Percentiles rank a stretch among this genome's conserved stretches.
Evolutionary conservation across 495 filamentous ascomycete species (phyloP).

Genomic region (Trypethelium eluteriae): DNA sequence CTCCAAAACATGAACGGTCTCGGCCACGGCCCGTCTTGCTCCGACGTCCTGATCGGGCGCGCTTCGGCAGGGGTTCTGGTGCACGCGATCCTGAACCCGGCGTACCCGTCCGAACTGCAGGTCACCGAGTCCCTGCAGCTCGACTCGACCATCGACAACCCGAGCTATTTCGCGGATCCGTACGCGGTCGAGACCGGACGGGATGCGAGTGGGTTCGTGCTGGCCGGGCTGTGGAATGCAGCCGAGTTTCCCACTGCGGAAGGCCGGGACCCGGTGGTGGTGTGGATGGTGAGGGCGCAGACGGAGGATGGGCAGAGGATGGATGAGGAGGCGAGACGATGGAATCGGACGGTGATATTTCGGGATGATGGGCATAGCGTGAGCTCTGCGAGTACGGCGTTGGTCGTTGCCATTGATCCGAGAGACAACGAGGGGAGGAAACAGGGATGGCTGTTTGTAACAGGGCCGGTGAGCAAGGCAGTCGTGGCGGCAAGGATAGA

Average conservation of each 20-base stretch:
- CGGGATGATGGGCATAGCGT: slow-evolving; percentile 51
- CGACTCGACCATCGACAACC: slow-evolving; percentile 49
- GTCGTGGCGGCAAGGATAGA: slow-evolving; percentile 50
- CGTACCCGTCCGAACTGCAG: slow-evolving; percentile 29
- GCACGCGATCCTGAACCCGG: slow-evolving; percentile 24
- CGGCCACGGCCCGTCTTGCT: slow-evolving; percentile 41
- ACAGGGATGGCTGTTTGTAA: slow-evolving; percentile 52
- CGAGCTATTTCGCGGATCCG: slow-evolving; percentile 47
- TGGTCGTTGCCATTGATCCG: slow-evolving; percentile 48
- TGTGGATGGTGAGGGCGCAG: slow-evolving; percentile 31
- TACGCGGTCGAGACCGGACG: slow-evolving; percentile 26
- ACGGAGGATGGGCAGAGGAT: slow-evolving; percentile 30
- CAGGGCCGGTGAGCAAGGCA: slow-evolving; percentile 48
- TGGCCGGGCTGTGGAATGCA: slow-evolving; percentile 41
- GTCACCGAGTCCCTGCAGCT: slow-evolving; percentile 40
- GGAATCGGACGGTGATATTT: slow-evolving; percentile 46
- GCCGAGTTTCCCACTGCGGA: slow-evolving; percentile 33
- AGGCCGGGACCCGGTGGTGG: slow-evolving; percentile 41
- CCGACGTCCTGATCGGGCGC: slow-evolving; percentile 41
- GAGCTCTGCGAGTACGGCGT: slow-evolving; percentile 45
- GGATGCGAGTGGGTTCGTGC: slow-evolving; percentile 51
- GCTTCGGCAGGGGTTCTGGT: slow-evolving; percentile 36
- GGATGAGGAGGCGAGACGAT: slow-evolving; percentile 22
- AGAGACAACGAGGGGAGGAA: slow-evolving; percentile 33
- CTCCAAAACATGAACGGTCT: slow-evolving; percentile 53